Conservation (phyloP, 257 asterid species). For the Eucommia ulmoides region DNA sequence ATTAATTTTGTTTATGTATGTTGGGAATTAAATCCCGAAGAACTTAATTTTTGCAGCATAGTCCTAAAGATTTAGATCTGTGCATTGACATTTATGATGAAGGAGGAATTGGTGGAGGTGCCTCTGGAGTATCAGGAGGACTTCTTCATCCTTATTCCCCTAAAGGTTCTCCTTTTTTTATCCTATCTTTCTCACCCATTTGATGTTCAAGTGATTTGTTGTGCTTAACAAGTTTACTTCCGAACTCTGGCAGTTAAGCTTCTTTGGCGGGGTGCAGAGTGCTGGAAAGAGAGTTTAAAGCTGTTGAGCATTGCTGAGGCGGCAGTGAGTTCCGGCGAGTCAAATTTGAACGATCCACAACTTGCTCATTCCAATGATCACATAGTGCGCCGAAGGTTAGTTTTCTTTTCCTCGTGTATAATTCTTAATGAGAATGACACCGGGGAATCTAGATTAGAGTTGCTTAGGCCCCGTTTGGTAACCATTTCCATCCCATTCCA, state of each 20-base stretch:
- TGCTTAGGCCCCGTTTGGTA: no score
- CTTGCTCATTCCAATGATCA: constrained; percentile 17
- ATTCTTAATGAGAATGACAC: no score
- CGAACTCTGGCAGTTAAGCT: constrained; percentile 56
- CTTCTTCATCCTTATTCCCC: constrained; percentile 97
- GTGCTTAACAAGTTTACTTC: neutral
- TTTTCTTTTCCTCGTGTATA: no score
- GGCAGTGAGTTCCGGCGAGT: constrained; percentile 23
- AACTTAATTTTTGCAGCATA: constrained; percentile 31
- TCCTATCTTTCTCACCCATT: constrained; percentile 5
- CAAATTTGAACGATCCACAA: constrained; percentile 18
- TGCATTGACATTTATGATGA: constrained; percentile 79
- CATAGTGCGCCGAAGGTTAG: constrained; percentile 67
- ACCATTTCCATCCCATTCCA: no score
- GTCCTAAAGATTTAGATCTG: constrained; percentile 44
- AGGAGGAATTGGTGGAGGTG: constrained; percentile 94
- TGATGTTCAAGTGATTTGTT: constrained; percentile 1
- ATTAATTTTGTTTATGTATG: no score
- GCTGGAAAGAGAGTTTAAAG: constrained; percentile 80
- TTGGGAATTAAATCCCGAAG: no score
- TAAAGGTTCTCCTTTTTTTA: constrained; percentile 40
- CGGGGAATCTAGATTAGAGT: no score
- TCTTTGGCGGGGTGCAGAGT: constrained; percentile 79
- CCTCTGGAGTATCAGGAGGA: constrained; percentile 97
- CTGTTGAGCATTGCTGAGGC: constrained; percentile 62